Evolutionary conservation across 148 eudicot genomes (phyloP), one percentile per base, ranked within the genome.

Genomic region (Chenopodium album): DNA sequence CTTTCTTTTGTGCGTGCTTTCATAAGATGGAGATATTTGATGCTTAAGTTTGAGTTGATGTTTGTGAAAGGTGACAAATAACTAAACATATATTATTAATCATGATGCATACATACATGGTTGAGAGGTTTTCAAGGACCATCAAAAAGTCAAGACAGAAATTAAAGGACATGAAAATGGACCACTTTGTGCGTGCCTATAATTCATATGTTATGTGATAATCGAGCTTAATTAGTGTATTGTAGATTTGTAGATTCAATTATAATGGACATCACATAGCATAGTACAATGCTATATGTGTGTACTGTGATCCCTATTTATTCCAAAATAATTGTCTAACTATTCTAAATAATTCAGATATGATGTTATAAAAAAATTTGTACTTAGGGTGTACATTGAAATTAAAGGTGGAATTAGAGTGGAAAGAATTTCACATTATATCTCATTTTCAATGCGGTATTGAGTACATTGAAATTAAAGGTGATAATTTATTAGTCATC

Each of bases 11-110:
- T 56, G n/a, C 77, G 37, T 59, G 68, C 69, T 74, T 75, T 83
- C 71, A 50, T 54, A 41, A 60, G 77, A 84, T 80, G 80, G 69
- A 71, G 83, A 80, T 52, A 63, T 78, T 71, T 46, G 84, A 84
- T 77, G 59, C 26, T 17, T 14, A 71, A 37, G 77, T 76, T 84
- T 76, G 75, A 80, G 74, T 80, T 76, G 80, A 73, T 77, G 68
- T 79, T n/a, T 72, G 66, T 84, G 84, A 85, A 81, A 81, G 34
- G 75, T 85, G 87, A 85, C 87, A 80, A 64, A 54, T 85, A 85
- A 81, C 87, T 28, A 85, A 6, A 85, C 84, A 34, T 76, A 63
- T 70, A 52, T 52, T 10, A 52, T 52, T 52, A 56, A 13, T 56
- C 17, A 56, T 56, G 47, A 23, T 0, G 16, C 47, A 76, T 34